phyloP scores from a whole-genome alignment of 176 grass and related monocot species.

The Oryza glaberrima region DNA sequence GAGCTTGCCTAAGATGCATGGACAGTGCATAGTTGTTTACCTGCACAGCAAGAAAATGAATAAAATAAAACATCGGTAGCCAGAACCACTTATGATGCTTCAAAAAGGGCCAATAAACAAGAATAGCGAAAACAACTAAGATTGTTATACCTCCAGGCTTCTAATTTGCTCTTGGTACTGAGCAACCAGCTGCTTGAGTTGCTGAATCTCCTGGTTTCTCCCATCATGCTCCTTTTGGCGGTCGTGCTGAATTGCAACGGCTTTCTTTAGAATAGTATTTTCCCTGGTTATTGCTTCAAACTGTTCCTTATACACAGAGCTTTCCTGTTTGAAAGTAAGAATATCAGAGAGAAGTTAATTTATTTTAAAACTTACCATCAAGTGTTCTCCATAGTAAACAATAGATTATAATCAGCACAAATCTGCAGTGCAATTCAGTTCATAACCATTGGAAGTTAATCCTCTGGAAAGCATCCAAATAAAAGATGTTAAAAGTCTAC shows the following conservation, averaged over 20 bases:
- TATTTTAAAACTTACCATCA: neutral
- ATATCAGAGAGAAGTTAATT: neutral
- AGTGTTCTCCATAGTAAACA: neutral
- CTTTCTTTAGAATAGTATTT: constrained; percentile 78
- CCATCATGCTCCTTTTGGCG: constrained; percentile 66
- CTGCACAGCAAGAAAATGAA: constrained; percentile 34
- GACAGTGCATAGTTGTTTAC: constrained; percentile 72
- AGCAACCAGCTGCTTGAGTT: constrained; percentile 66
- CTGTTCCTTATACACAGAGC: constrained; percentile 63
- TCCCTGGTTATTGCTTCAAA: constrained; percentile 53
- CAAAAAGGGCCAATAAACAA: neutral
- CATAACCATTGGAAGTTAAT: neutral
- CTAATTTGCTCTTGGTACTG: constrained; percentile 80
- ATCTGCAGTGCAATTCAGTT: neutral
- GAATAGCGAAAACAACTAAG: neutral
- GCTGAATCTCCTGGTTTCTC: constrained; percentile 57
- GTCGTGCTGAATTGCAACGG: constrained; percentile 73
- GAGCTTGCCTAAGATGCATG: constrained; percentile 73
- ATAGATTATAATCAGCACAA: neutral
- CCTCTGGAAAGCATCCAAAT: neutral
- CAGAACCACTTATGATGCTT: neutral
- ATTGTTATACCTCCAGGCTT: constrained; percentile 61
- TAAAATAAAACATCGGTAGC: neutral
- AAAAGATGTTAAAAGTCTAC: neutral
- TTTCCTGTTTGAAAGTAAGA: constrained; percentile 49